phyloP scores from a whole-genome alignment of 257 asterid genomes.

The Solanum corneliomulleri region DNA sequence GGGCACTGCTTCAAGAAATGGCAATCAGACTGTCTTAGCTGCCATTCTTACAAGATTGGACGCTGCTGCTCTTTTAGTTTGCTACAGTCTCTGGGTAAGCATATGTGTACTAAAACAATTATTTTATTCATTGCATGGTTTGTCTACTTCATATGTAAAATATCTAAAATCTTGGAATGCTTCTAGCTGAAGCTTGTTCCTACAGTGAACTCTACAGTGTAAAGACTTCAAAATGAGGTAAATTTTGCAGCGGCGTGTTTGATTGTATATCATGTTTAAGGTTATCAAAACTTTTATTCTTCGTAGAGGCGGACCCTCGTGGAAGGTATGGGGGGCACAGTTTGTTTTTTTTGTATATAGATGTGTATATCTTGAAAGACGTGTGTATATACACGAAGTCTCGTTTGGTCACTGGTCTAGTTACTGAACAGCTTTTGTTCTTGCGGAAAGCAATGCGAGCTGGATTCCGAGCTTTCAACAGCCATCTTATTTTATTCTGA shows the following conservation, averaged over 20 bases:
- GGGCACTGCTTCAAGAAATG: constrained; percentile 94
- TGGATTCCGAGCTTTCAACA: too few relatives aligned
- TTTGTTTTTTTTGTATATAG: too few relatives aligned
- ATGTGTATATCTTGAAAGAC: background rate
- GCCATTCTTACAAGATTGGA: background rate
- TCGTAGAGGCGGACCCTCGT: background rate
- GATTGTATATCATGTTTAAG: background rate
- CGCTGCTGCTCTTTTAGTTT: background rate
- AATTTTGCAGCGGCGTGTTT: background rate
- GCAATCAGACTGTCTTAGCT: constrained; percentile 66
- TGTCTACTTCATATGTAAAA: background rate
- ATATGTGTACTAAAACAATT: background rate
- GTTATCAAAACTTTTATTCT: background rate
- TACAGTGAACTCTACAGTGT: background rate
- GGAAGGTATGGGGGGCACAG: background rate
- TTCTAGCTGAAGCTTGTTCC: background rate
- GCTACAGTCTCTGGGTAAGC: background rate
- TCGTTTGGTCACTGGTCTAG: background rate
- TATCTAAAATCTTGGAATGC: background rate
- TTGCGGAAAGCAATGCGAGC: background rate
- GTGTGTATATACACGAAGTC: background rate
- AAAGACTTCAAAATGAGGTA: background rate
- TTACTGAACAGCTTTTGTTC: background rate
- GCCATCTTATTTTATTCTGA: background rate
- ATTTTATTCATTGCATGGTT: background rate